Evolutionary conservation across 345 rosid genomes (phyloP).

Genomic region (Populus davidiana): DNA sequence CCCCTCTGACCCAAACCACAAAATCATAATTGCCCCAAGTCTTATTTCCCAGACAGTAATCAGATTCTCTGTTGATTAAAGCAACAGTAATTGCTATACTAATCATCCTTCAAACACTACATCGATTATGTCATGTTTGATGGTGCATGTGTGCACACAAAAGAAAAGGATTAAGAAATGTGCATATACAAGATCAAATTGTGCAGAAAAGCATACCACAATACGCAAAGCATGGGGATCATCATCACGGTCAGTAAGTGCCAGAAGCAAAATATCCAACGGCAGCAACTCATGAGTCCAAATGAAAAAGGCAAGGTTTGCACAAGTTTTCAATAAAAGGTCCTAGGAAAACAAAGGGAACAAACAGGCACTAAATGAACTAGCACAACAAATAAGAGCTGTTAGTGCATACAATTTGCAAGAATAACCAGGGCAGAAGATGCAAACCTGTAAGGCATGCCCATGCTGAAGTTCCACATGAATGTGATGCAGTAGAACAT

Average conservation of each 20-base stretch:
- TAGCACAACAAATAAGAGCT: constrained; percentile 16
- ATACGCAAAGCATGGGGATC: constrained; percentile 88
- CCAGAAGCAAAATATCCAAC: constrained; percentile 83
- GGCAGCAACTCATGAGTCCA: constrained; percentile 96
- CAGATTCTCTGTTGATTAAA: too few relatives aligned
- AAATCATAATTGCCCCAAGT: neutral
- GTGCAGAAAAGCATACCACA: constrained; percentile 54
- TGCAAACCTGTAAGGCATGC: constrained; percentile 62
- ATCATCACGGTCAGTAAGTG: constrained; percentile 93
- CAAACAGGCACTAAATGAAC: constrained; percentile 12
- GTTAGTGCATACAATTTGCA: neutral
- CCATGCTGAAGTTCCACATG: constrained; percentile 78
- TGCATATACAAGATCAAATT: constrained; percentile 1
- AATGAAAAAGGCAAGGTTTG: constrained; percentile 75
- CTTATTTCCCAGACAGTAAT: neutral
- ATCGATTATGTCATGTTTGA: too few relatives aligned
- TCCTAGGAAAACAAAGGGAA: constrained; percentile 43
- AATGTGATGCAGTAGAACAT: constrained; percentile 83
- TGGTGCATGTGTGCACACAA: too few relatives aligned
- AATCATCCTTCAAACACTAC: too few relatives aligned
- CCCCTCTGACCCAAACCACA: neutral
- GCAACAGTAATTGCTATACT: too few relatives aligned
- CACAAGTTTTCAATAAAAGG: constrained; percentile 55
- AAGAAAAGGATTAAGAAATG: neutral
- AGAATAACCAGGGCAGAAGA: constrained; percentile 3